These are phyloP conservation scores for Tolypocladium amazonense DNA, from an alignment of 2,329 filamentous ascomycete species.

Conservation along the genomic window DNA sequence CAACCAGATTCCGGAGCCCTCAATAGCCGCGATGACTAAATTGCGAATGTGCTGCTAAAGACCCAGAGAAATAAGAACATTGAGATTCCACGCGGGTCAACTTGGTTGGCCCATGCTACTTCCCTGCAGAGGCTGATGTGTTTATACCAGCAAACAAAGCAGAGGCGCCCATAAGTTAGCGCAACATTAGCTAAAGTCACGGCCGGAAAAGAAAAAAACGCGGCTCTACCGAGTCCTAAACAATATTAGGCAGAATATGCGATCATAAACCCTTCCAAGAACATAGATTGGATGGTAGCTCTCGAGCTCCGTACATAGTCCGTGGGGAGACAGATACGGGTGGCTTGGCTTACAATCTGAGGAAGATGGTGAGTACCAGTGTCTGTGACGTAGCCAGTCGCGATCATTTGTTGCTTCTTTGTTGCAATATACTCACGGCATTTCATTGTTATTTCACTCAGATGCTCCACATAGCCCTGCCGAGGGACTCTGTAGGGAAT, in stretches of 20 bases:
- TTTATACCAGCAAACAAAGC: not conserved
- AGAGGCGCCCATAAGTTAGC: not conserved
- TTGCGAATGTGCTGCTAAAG: not conserved
- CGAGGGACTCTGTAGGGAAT: not conserved
- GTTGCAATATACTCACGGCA: not conserved
- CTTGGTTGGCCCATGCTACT: not conserved
- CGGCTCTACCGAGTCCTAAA: not conserved
- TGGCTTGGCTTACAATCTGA: conserved; percentile 26
- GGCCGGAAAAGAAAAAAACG: too few species aligned
- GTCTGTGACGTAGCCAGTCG: conserved; percentile 40
- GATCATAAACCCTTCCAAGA: conserved; percentile 59
- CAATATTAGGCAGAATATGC: conserved; percentile 24
- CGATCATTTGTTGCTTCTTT: not conserved
- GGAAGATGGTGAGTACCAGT: not conserved
- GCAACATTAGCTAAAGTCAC: not conserved
- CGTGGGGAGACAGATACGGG: conserved; percentile 61
- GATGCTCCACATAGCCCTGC: not conserved
- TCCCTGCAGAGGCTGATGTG: not conserved
- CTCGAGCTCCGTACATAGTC: conserved; percentile 58
- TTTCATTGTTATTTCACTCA: not conserved
- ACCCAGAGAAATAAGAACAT: not conserved
- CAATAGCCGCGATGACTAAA: not conserved
- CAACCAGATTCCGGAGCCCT: not conserved
- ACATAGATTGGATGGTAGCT: conserved; percentile 57
- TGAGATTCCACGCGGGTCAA: not conserved